Conservation (phyloP, 1,284 basidiomycete species). For the Ustilago nuda region DNA sequence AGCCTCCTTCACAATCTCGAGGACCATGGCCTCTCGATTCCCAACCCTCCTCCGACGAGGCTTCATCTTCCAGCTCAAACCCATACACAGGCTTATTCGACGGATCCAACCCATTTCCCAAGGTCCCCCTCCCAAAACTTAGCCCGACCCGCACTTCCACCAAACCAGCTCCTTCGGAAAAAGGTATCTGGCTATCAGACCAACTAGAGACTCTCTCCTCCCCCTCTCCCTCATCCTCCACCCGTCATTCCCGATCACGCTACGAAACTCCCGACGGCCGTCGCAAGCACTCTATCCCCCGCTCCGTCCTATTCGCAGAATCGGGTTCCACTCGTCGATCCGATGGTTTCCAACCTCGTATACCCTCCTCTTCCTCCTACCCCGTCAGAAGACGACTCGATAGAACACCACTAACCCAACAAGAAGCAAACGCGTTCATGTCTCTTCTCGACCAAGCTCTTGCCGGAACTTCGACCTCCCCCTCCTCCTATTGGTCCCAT, state of each 20-base stretch:
- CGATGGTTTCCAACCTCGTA: slow-evolving; percentile 26
- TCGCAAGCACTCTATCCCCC: slow-evolving; percentile 22
- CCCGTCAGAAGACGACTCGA: slow-evolving; percentile 26
- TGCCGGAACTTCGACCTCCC: slow-evolving; percentile 12
- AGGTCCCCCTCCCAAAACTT: slow-evolving; percentile 4
- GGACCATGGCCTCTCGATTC: slow-evolving; percentile 31
- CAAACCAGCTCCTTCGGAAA: background rate
- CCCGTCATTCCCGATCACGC: slow-evolving; percentile 9
- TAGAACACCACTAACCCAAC: slow-evolving; percentile 34
- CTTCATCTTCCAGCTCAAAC: slow-evolving; percentile 17
- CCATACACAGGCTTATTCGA: slow-evolving; percentile 40
- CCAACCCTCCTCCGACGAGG: background rate
- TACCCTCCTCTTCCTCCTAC: background rate
- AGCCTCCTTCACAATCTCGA: slow-evolving; percentile 18
- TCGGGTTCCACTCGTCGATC: slow-evolving; percentile 22
- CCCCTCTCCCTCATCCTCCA: slow-evolving; percentile 16
- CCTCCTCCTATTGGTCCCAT: slow-evolving; percentile 2
- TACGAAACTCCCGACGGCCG: slow-evolving; percentile 7
- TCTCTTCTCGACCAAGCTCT: slow-evolving; percentile 39
- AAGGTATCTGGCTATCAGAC: slow-evolving; percentile 34
- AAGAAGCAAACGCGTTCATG: slow-evolving; percentile 48
- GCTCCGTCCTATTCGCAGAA: slow-evolving; percentile 47
- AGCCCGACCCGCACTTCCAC: background rate
- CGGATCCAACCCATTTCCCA: slow-evolving; percentile 43
- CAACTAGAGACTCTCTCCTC: slow-evolving; percentile 38